Percentiles rank a stretch among this genome's conserved stretches.
These are phyloP conservation scores for Dothideomycetes sp. DNA, from an alignment of 2,329 filamentous ascomycete genomes.

Conservation along the genomic window DNA sequence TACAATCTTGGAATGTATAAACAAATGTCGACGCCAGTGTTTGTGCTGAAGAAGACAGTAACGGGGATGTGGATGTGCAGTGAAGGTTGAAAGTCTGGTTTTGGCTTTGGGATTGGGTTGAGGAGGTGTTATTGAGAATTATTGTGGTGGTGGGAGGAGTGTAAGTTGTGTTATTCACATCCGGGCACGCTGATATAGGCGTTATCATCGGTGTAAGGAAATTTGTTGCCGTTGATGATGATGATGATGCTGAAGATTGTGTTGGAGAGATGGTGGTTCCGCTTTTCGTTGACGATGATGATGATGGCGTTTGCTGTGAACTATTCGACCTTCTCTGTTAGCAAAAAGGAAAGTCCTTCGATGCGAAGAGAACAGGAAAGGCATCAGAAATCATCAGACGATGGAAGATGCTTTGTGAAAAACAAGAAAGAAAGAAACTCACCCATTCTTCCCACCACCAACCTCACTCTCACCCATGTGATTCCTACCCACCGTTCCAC, in stretches of 20 bases:
- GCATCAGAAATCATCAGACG: not conserved
- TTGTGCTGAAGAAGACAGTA: slow-evolving; percentile 5
- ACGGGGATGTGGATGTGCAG: slow-evolving; percentile 26
- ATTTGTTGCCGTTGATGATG: slow-evolving; percentile 9
- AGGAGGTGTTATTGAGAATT: slow-evolving; percentile 17
- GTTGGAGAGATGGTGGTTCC: not conserved
- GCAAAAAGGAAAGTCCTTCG: too few species aligned
- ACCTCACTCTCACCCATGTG: slow-evolving; percentile 15
- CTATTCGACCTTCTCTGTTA: too few species aligned
- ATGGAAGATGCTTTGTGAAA: too few species aligned
- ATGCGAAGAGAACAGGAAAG: too few species aligned
- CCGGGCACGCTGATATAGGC: slow-evolving; percentile 22
- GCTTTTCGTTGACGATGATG: not conserved
- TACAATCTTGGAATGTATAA: slow-evolving; percentile 29
- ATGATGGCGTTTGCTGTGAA: not conserved
- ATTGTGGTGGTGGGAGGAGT: slow-evolving; percentile 20
- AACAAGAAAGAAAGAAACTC: not conserved
- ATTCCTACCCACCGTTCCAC: slow-evolving; percentile 28
- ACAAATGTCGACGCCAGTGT: slow-evolving; percentile 25
- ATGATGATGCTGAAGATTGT: not conserved
- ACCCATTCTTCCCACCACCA: not conserved
- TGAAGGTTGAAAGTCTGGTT: slow-evolving; percentile 25
- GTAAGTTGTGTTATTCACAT: slow-evolving; percentile 25
- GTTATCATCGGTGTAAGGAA: slow-evolving; percentile 16
- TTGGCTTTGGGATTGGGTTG: slow-evolving; percentile 2